Conservation (phyloP, 1,284 basidiomycete genomes). For the Trichosporon ovoides region DNA sequence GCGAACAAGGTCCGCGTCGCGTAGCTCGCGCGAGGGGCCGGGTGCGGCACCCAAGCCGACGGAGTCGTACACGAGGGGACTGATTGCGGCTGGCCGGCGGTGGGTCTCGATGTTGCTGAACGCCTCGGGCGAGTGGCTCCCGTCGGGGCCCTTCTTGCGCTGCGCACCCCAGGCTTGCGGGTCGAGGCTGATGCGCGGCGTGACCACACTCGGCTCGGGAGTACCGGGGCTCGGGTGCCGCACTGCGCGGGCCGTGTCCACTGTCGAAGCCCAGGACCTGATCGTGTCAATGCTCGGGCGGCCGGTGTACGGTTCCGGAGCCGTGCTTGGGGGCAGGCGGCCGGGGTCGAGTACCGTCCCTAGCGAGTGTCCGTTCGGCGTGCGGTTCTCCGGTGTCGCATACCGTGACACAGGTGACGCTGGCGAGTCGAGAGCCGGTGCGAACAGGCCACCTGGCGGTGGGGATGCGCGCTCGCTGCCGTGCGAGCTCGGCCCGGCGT, state of each 20-base stretch:
- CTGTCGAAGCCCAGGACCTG: background rate
- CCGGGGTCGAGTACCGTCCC: background rate
- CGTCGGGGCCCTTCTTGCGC: background rate
- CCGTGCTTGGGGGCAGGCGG: background rate
- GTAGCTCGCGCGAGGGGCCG: background rate
- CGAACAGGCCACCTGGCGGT: background rate
- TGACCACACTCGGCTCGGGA: background rate
- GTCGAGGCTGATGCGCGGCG: background rate
- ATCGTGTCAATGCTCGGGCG: conserved; percentile 2
- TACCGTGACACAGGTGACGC: background rate
- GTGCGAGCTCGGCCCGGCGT: background rate
- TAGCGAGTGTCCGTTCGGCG: background rate
- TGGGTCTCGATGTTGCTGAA: background rate
- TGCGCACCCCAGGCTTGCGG: background rate
- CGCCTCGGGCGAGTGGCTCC: background rate
- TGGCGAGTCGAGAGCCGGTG: background rate
- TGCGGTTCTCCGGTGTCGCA: background rate
- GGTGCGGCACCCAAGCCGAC: background rate
- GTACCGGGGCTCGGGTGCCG: background rate
- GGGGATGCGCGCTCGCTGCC: background rate
- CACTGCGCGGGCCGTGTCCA: background rate
- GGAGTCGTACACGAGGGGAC: background rate
- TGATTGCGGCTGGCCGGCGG: background rate
- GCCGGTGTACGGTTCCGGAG: background rate
- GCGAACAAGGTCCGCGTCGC: background rate